A percentile compares a stretch with the other conserved stretches of the same genome.
Conservation (phyloP, 257 asterid genomes). For the Solanum dulcamara region DNA sequence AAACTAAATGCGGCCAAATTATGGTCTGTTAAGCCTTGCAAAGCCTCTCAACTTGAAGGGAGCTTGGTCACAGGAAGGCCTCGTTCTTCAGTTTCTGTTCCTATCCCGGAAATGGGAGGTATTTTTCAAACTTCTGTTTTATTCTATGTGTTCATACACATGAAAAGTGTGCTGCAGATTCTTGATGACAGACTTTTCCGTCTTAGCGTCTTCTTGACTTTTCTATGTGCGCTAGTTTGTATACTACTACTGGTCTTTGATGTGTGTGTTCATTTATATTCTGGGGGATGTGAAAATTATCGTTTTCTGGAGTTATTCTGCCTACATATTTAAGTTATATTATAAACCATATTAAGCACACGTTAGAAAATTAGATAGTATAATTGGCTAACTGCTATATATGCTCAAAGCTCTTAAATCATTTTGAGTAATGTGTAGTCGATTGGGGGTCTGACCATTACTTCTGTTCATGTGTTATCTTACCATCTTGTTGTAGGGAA, state of each 20-base stretch:
- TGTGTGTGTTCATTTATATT: neutral
- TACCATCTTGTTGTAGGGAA: neutral
- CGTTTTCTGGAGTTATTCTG: neutral
- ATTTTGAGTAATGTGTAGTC: neutral
- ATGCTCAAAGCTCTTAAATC: neutral
- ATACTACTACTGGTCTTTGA: neutral
- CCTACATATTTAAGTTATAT: neutral
- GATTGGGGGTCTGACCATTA: neutral
- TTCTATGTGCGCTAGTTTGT: neutral
- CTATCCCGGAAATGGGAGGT: conserved; percentile 44
- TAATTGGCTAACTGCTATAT: neutral
- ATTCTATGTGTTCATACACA: neutral
- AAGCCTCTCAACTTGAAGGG: conserved; percentile 48
- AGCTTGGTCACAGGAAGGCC: conserved; percentile 57
- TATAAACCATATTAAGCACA: neutral
- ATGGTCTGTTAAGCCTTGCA: conserved; percentile 32
- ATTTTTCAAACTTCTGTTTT: neutral
- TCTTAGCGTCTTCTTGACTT: neutral
- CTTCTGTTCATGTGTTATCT: neutral
- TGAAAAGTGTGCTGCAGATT: neutral
- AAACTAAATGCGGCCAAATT: conserved; percentile 23
- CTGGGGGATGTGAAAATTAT: neutral
- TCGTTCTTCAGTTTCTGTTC: conserved; percentile 43
- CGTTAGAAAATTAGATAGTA: neutral
- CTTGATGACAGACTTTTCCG: neutral